Evolutionary conservation across 306 rosid genomes (phyloP).

Genomic region (Ochetophila trinervis): DNA sequence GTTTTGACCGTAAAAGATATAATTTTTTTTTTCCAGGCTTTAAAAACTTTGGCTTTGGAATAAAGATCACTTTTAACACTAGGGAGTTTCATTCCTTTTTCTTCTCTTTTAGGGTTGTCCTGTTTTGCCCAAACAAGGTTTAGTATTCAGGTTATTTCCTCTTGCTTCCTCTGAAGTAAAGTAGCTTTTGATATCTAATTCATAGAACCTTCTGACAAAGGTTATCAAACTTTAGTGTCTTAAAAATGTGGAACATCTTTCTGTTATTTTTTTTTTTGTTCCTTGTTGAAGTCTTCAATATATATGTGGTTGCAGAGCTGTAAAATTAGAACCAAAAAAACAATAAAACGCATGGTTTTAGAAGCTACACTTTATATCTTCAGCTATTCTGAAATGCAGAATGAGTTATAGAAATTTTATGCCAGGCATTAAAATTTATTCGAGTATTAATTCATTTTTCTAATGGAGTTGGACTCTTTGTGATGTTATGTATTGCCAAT

Average conservation of each 20-base stretch:
- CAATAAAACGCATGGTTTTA: too few species aligned
- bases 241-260: neutral
- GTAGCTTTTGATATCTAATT: too few species aligned
- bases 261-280: neutral
- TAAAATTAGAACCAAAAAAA: too few species aligned
- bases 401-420: neutral
- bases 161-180: neutral
- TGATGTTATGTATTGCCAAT: constrained; percentile 11
- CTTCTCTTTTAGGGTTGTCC: too few species aligned
- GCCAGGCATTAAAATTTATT: too few species aligned
- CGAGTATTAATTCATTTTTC: neutral
- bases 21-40: too few species aligned
- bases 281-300: neutral
- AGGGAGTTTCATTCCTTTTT: neutral
- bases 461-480: neutral
- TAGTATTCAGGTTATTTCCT: neutral
- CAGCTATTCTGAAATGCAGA: neutral
- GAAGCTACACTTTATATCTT: too few species aligned
- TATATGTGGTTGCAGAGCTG: too few species aligned
- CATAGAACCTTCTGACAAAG: too few species aligned
- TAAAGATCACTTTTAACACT: neutral
- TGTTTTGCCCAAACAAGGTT: neutral
- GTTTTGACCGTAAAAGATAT: too few species aligned
- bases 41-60: neutral
- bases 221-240: neutral